Base-by-base conservation (phyloP, 2,329 filamentous ascomycete genomes). In the Aspergillus luchuensis region DNA sequence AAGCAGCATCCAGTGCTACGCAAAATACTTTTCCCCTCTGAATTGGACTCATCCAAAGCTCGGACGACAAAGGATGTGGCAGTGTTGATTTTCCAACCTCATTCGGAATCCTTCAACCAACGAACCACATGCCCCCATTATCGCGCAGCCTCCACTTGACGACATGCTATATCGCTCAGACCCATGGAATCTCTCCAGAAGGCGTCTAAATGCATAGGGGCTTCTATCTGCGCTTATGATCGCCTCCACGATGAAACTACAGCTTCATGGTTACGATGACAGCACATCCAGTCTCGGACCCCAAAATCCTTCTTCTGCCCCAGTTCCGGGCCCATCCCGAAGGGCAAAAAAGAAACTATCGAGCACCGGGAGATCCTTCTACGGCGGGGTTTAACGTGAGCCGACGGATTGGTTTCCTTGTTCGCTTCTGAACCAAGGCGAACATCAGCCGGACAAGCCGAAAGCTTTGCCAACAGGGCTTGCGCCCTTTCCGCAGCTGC, bases 61-160 rank as follows among this genome's bases (percentile, higher is more conserved):
- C 53, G 53, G 53, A 56, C 23, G 45, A 56, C 53, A 56, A 56
- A 56, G 53, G 53, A 56, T 33, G 53, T 47, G 53, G 53, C 53
- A 56, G 53, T 45, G 53, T 56, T 56, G 38, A 19, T 17, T 45
- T 30, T 33, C 47, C 47, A 50, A 50, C 47, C 25, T 50, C 47
- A 30, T 28, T 33, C 47, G 47, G 53, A 33, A 45, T 45, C 53
- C 41, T 47, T 47, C 25, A 21, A 47, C 53, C 53, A 56, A 56
- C 53, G 43, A 43, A 47, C 53, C 53, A 56, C 47, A 43, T 21
- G 13, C 19, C 28, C 15, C 53, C 39, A 19, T 13, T 11, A 43
- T 43, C 39, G 43, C 39, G 53, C 41, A 47, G 53, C 53, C 53
- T 47, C 39, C 53, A 41, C 53, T 56, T 15, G 11, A 5, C 10